phyloP scores from a whole-genome alignment of 2,329 filamentous ascomycete genomes.

The Colletotrichum simmondsii region DNA sequence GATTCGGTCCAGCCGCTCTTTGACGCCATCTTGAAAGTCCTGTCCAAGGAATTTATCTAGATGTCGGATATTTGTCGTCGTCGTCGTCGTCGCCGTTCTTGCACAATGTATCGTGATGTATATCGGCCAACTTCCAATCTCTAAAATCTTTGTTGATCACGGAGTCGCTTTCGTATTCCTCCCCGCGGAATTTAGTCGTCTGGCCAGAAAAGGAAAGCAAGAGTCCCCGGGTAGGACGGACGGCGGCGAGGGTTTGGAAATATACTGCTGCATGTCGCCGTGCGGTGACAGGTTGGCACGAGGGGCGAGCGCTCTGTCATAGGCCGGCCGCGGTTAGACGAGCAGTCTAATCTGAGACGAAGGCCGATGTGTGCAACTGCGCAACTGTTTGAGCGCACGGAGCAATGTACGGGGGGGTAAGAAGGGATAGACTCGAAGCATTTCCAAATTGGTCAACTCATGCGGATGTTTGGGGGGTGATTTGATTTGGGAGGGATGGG shows the following conservation, averaged over 20 bases:
- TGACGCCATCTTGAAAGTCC: slow-evolving; percentile 29
- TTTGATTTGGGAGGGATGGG: slow-evolving; percentile 1
- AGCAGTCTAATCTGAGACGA: slow-evolving; percentile 34
- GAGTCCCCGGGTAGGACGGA: not conserved
- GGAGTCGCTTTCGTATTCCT: slow-evolving; percentile 26
- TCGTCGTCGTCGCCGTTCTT: not conserved
- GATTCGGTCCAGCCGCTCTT: slow-evolving; percentile 36
- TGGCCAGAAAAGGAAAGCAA: slow-evolving; percentile 1
- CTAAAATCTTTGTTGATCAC: not conserved
- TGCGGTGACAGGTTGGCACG: slow-evolving; percentile 27
- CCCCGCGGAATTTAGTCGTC: slow-evolving; percentile 23
- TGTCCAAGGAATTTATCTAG: slow-evolving; percentile 1
- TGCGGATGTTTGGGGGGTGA: slow-evolving; percentile 5
- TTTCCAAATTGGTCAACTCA: slow-evolving; percentile 32
- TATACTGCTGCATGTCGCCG: slow-evolving; percentile 26
- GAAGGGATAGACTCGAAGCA: slow-evolving; percentile 18
- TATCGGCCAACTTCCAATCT: not conserved
- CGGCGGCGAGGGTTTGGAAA: slow-evolving; percentile 22
- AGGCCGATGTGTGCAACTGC: slow-evolving; percentile 32
- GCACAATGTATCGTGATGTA: not conserved
- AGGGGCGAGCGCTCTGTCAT: slow-evolving; percentile 31
- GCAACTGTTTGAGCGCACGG: slow-evolving; percentile 34
- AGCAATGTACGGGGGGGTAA: slow-evolving; percentile 20
- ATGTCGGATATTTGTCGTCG: slow-evolving; percentile 2
- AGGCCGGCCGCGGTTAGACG: slow-evolving; percentile 30